Base-by-base conservation (phyloP, 2,329 filamentous ascomycete genomes). In the Coniella lustricola region DNA sequence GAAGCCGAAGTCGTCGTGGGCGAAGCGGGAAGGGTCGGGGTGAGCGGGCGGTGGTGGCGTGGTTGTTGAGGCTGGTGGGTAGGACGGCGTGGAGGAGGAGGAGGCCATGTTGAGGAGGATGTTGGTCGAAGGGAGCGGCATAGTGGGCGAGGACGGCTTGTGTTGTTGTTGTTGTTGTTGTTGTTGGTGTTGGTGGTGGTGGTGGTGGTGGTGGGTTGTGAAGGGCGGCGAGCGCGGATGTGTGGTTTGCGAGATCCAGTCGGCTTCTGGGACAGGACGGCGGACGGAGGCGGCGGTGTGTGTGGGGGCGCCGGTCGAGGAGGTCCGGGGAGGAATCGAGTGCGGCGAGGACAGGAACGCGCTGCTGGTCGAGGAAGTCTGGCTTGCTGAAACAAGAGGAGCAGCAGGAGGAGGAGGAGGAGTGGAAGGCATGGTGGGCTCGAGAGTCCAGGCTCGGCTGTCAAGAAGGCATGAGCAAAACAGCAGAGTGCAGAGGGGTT, bases 281-380 rank as follows among this genome's bases (percentile, higher is more conserved):
- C 82, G 65, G 21, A 75, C 68, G 25, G 13, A 62, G 45, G 40
- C 32, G 14, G 36, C 13, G 20, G 39, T 7, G 45, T 21, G 25
- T 40, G 58, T 54, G 31, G 64, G 64, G 54, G 74, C 71, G 54
- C 74, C 73, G 49, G 77, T 81, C 1, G 84, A 87, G 48, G 85
- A 89, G 39, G 82, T 88, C 54, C 86, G 78, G 3, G 83, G 82
- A 17, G 87, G 85, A 48, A 90, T 88, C 33, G 75, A 73, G 63
- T 79, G 82, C 46, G 83, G 82, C n/a, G 75, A 77, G 49, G 70
- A 68, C 45, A 72, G 64, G 52, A 64, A 63, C 53, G 61, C 54
- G 45, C 34, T 49, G 22, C 44, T 16, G 29, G 44, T 38, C 7
- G 54, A 36, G 37, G 56, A 46, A n/a, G n/a, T n/a, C 50, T 47